Percentiles rank a stretch among this genome's conserved stretches.
phyloP scores from a whole-genome alignment of 2,329 filamentous ascomycete species.

The Trichoderma sp. region DNA sequence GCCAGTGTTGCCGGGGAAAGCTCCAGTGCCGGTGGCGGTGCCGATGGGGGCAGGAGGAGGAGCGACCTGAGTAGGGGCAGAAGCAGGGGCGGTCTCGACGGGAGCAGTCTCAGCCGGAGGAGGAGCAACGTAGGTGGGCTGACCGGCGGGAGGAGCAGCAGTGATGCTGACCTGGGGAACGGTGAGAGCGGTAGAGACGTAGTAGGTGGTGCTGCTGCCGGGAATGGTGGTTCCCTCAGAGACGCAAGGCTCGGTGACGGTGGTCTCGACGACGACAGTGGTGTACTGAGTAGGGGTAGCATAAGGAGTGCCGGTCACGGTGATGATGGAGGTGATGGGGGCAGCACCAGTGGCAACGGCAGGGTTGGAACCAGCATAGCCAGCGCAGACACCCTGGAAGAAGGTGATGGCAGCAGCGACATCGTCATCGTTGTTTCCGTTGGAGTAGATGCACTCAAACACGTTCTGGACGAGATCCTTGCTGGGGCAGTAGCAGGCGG shows the following conservation, averaged over 20 bases:
- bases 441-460: slow-evolving; percentile 76
- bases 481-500: slow-evolving; percentile 82
- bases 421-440: slow-evolving; percentile 65
- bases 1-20: slow-evolving; percentile 35
- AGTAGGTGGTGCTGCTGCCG: slow-evolving; percentile 46
- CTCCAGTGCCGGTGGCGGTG: slow-evolving; percentile 36
- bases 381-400: slow-evolving; percentile 88
- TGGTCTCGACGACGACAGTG: slow-evolving; percentile 48
- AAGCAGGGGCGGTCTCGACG: not conserved
- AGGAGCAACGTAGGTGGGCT: slow-evolving; percentile 41
- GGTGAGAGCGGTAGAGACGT: slow-evolving; percentile 51
- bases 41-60: slow-evolving; percentile 28
- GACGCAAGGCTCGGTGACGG: slow-evolving; percentile 51
- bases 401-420: slow-evolving; percentile 72
- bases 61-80: slow-evolving; percentile 25
- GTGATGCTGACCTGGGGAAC: slow-evolving; percentile 53
- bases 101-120: not conserved
- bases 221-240: slow-evolving; percentile 48
- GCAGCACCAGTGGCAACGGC: slow-evolving; percentile 76
- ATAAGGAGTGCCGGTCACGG: slow-evolving; percentile 51
- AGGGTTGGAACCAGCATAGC: slow-evolving; percentile 73
- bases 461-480: slow-evolving; percentile 73
- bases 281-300: slow-evolving; percentile 47
- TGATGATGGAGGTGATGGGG: slow-evolving; percentile 59
- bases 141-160: slow-evolving; percentile 28